Conservation (phyloP, 305 asterid species). For the Ajuga reptans region DNA sequence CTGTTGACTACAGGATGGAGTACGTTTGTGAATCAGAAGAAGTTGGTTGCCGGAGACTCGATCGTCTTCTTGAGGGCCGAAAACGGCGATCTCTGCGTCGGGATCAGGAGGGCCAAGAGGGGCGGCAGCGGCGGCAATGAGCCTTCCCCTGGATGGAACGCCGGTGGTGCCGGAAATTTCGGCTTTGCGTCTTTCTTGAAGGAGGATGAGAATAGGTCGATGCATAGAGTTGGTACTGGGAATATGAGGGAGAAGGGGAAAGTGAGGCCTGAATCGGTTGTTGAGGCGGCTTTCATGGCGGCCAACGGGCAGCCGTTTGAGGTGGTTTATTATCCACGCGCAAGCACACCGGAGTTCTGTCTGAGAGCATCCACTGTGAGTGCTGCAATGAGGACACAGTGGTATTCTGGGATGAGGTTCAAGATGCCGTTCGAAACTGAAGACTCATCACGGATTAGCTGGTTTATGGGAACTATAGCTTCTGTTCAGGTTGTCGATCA, state of each 20-base stretch:
- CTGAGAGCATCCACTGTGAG: slow-evolving; percentile 63
- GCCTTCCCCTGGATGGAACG: slow-evolving; percentile 41
- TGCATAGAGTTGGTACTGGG: slow-evolving; percentile 27
- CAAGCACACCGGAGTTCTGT: slow-evolving; percentile 80
- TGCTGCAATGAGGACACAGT: slow-evolving; percentile 59
- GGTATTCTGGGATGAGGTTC: slow-evolving; percentile 84
- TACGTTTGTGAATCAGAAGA: slow-evolving; percentile 57
- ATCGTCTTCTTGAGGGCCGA: slow-evolving; percentile 52
- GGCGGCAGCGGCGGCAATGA: slow-evolving; percentile 36
- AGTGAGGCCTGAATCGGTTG: slow-evolving; percentile 59
- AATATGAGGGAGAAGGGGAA: slow-evolving; percentile 50
- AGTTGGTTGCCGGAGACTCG: slow-evolving; percentile 61
- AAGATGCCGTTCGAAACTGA: slow-evolving; percentile 92
- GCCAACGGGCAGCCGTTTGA: slow-evolving; percentile 78
- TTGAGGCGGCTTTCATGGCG: slow-evolving; percentile 72
- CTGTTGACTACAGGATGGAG: slow-evolving; percentile 73
- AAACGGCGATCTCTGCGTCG: slow-evolving; percentile 56
- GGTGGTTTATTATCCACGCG: slow-evolving; percentile 64
- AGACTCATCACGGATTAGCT: slow-evolving; percentile 72
- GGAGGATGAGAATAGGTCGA: slow-evolving; percentile 41
- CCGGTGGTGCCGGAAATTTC: slow-evolving; percentile 34
- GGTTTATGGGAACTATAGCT: slow-evolving; percentile 80
- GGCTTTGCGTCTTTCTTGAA: slow-evolving; percentile 38
- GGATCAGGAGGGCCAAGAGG: slow-evolving; percentile 56
- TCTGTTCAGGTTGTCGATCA: slow-evolving; percentile 63